Evolutionary conservation across 2,329 filamentous ascomycete species (phyloP), one percentile per base, ranked within the genome.

Genomic region (Fusarium coffeatum): DNA sequence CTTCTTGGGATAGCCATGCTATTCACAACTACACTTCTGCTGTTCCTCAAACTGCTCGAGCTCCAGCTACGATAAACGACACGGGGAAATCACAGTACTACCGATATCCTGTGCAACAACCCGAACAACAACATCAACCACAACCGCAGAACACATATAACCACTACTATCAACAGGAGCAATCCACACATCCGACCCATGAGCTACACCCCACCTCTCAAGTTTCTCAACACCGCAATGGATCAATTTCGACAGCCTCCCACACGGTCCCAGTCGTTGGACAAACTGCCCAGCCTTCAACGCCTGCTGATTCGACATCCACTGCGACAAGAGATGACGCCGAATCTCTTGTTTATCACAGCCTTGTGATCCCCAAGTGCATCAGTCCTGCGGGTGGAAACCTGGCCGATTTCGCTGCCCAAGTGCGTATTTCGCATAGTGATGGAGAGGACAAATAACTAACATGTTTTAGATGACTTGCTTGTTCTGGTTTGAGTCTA

Each of bases 401-500:
- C 76, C 79, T 97, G 71, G 87, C 93, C 12, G 92, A 96, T 76
- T 94, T 97, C 79, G 92, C 93, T 55, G 93, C 93, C 60, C 89
- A 94, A 86, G 92, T 94, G 80, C 72, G 84, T 78, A 16, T 45
- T n/a, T 50, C 15, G 10, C 22, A 23, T 16, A 22, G 12, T 8
- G 48, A 32, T 22, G 12, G 23, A n/a, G 23, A 16, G 23, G 37
- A 9, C 27, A 49, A 16, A 48, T 46, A 46, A 43, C 68, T 74
- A 51, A 74, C 23, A 27, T 41, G 20, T n/a, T 28, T 42, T 75
- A 97, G 93, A 93, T 98, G 80, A 97, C 95, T 15, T 98, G 95
- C 77, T 86, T 99, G 16, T 98, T 98, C 82, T 98, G 96, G 95
- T 98, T 98, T 78, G 94, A 98, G 80, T 92, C 92, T 18, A 91